These are phyloP conservation scores for Phytopythium cucurbitacearum DNA, from an alignment of 352 stramenopile species.

Conservation along the genomic window DNA sequence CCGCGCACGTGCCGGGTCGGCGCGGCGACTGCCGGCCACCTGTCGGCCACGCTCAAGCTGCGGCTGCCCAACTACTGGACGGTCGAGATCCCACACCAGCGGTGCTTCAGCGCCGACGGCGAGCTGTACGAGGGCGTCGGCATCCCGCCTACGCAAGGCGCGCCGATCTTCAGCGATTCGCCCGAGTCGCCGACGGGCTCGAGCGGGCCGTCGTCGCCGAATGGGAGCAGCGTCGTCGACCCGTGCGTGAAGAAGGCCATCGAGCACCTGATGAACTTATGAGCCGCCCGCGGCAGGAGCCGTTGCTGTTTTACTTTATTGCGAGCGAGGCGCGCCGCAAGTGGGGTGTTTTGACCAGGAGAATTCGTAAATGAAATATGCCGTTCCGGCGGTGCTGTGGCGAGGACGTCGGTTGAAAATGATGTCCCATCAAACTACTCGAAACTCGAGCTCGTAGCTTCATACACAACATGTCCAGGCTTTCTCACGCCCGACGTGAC, in stretches of 20 bases:
- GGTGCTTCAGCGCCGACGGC: slow-evolving; percentile 61
- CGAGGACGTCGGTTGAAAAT: too few species aligned
- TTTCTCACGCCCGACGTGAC: too few species aligned
- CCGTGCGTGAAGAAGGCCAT: slow-evolving; percentile 65
- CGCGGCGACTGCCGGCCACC: slow-evolving; percentile 43
- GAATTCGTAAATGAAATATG: too few species aligned
- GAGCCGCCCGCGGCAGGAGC: slow-evolving; percentile 4
- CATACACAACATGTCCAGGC: too few species aligned
- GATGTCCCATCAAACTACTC: too few species aligned
- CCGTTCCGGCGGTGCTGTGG: too few species aligned
- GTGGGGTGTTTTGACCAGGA: too few species aligned
- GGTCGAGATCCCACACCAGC: slow-evolving; percentile 72
- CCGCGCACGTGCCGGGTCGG: slow-evolving; percentile 61
- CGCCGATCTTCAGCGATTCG: slow-evolving; percentile 15
- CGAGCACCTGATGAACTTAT: slow-evolving; percentile 64
- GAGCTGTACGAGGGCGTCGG: slow-evolving; percentile 55
- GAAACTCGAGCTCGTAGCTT: too few species aligned
- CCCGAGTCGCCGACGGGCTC: slow-evolving; percentile 6
- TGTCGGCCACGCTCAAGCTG: slow-evolving; percentile 58
- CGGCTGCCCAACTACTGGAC: slow-evolving; percentile 83
- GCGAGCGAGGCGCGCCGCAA: too few species aligned
- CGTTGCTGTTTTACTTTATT: slow-evolving; percentile 1
- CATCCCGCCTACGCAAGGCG: slow-evolving; percentile 49
- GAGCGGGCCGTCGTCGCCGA: slow-evolving; percentile 1
- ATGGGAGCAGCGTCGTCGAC: slow-evolving; percentile 29